Evolutionary conservation across 768 basidiomycete species (phyloP), one percentile per base, ranked within the genome.

Genomic region (Leucogyrophana mollusca): DNA sequence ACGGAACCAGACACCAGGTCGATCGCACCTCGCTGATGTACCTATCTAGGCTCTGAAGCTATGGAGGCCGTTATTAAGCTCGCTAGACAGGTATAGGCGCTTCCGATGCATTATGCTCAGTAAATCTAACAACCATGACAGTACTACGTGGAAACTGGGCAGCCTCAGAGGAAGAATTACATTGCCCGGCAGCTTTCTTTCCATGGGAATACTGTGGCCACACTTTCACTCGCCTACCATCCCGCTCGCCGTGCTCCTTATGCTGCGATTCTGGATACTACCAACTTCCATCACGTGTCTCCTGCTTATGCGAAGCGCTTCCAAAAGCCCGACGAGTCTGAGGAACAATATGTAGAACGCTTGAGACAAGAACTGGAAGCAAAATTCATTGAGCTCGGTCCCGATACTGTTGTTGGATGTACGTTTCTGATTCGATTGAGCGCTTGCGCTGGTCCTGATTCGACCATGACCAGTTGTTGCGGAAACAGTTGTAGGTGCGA

Each of bases 61-160:
- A 88, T 92, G 86, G 92, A 94, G 53, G 78, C 80, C 47, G 84
- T 81, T n/a, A 73, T 93, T 45, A 94, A 94, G 65, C 74, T 90
- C 2, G 80, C 83, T 23, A 78, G 85, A 56, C 90, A 92, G 71
- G 85, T 87, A 58, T 43, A 34, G 13, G 43, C 34, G 13, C 17
- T 16, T 14, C 24, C 21, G 20, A 3, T 34, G 32, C 16, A 7
- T 2, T 7, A 39, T 13, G 38, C 39, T 59, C 38, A 66, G 16
- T 37, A 7, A 37, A 13, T 34, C 22, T 43, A 45, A 16, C 41
- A 42, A 46, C 34, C 8, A 21, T 36, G 34, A 24, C 54, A 90
- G 83, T 91, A 90, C 60, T 88, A 73, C 53, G 70, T 74, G 13
- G 88, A 90, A 57, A 80, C 72, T 0, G 79, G 80, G 2, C 87